Base-by-base conservation (phyloP, 805 yeast genomes). In the Monosporozyma unispora region DNA sequence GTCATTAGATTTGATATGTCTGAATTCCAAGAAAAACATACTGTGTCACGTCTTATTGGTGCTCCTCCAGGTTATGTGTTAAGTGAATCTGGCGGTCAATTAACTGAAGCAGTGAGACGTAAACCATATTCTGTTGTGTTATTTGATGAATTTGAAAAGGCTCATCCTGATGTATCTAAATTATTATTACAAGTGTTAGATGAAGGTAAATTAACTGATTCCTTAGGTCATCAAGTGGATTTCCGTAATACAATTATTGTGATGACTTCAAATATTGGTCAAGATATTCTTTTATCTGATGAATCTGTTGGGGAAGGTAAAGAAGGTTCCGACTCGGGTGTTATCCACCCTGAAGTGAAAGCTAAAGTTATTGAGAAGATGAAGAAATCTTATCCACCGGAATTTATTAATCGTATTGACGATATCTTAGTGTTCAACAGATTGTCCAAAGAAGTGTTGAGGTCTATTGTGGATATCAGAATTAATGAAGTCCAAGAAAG, bases 21-120 rank as follows among this genome's bases (percentile, higher is more conserved):
- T 19, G 99, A 91, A 66, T 91, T 93, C 67, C 98, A 91, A 70
- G 99, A 91, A 64, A 85, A 86, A 64, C 96, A 89, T 68, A 77
- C 96, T 0, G 82, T 93, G 6, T 84, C 96, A 43, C 79, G 97
- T 54, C 76, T 91, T 54, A 89, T 91, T 58, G 99, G 99, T 47
- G 93, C 98, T 0, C 99, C 99, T 4, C 99, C 99, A 28, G 97
- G 98, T 7, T 91, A 91, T 65, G 96, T 91, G 21, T 93, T 96
- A 48, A 90, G 89, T 69, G 99, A 91, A 62, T 72, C 79, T 38
- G 86, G 89, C 63, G 99, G 99, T 47, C 98, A 93, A 68, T 74
- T 93, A 54, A 93, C 99, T 1, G 98, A 93, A 67, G 96, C 96
- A 5, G 95, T 93, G 9, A 79, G 96, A 63, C 78, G 98, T 60